phyloP scores from a whole-genome alignment of 768 basidiomycete genomes.

The Piloderma croceum region DNA sequence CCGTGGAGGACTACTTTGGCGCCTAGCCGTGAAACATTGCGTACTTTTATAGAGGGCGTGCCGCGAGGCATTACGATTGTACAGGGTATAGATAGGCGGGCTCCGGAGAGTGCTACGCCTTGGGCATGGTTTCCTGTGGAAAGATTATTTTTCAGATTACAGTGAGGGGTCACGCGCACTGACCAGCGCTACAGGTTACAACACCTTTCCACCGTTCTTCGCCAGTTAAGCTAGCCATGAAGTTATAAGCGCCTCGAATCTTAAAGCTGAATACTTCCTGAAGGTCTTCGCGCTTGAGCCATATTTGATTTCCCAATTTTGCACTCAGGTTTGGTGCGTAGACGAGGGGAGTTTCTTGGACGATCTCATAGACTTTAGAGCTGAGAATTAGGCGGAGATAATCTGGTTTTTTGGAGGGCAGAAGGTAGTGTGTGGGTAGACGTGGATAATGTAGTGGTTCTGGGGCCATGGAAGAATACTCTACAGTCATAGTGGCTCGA shows the following conservation, averaged over 20 bases:
- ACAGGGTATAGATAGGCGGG: constrained; percentile 81
- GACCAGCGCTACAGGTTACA: constrained; percentile 95
- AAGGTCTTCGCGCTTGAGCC: constrained; percentile 94
- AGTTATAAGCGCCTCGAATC: constrained; percentile 96
- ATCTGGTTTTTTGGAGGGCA: constrained; percentile 68
- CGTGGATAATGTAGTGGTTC: constrained; percentile 62
- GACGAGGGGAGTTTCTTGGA: constrained; percentile 87
- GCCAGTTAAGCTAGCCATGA: constrained; percentile 84
- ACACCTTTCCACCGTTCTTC: constrained; percentile 98
- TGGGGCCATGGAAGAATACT: constrained; percentile 66
- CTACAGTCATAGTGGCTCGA: constrained; percentile 50
- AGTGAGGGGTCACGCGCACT: constrained; percentile 47
- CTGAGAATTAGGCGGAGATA: constrained; percentile 85
- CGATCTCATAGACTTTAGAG: constrained; percentile 85
- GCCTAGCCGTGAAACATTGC: constrained; percentile 90
- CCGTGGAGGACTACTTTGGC: constrained; percentile 94
- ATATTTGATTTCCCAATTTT: constrained; percentile 87
- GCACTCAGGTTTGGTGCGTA: constrained; percentile 81
- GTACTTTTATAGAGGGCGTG: constrained; percentile 94
- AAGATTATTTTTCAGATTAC: constrained; percentile 5
- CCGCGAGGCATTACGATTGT: constrained; percentile 99
- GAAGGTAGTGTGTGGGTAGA: constrained; percentile 57
- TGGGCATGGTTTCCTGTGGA: constrained; percentile 92
- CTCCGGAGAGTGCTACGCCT: constrained; percentile 94
- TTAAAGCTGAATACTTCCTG: constrained; percentile 99